Evolutionary conservation across 805 yeast genomes (phyloP).

Genomic region (Lipomyces sp.): DNA sequence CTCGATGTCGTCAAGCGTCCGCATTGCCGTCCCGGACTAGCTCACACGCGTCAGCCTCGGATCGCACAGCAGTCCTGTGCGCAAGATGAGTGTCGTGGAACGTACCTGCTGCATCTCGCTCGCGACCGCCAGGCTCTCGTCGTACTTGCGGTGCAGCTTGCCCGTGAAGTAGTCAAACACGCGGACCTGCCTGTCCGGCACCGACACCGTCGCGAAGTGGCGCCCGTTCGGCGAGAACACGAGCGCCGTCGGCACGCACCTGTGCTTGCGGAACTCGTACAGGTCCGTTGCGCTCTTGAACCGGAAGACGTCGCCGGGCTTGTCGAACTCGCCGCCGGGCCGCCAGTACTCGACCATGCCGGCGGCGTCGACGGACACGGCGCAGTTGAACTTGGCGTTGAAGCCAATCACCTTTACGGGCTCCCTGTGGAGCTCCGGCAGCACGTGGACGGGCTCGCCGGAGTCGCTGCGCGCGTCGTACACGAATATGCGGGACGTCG

Average conservation of each 20-base stretch:
- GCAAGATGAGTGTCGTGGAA: background rate
- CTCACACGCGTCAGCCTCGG: background rate
- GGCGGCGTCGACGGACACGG: constrained; percentile 34
- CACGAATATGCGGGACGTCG: constrained; percentile 27
- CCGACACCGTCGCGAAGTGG: constrained; percentile 36
- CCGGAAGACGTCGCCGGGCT: constrained; percentile 36
- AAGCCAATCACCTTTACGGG: constrained; percentile 33
- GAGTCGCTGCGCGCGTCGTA: constrained; percentile 32
- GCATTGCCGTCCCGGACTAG: constrained; percentile 28
- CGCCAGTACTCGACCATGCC: constrained; percentile 44
- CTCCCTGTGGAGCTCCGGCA: constrained; percentile 31
- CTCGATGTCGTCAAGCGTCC: constrained; percentile 32
- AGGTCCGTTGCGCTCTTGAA: constrained; percentile 44
- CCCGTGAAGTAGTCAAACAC: constrained; percentile 41
- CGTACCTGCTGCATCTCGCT: constrained; percentile 33
- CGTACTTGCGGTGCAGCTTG: constrained; percentile 35
- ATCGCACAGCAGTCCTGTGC: background rate
- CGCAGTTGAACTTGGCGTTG: constrained; percentile 32
- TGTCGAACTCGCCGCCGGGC: constrained; percentile 23
- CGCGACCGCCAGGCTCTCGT: constrained; percentile 34
- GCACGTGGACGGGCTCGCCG: constrained; percentile 14
- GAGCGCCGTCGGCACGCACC: constrained; percentile 33
- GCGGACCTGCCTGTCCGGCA: constrained; percentile 38
- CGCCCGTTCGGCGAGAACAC: constrained; percentile 34
- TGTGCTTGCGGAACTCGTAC: constrained; percentile 39